Evolutionary conservation across 2,329 filamentous ascomycete genomes (phyloP).

Genomic region (Microdochium bolleyi): DNA sequence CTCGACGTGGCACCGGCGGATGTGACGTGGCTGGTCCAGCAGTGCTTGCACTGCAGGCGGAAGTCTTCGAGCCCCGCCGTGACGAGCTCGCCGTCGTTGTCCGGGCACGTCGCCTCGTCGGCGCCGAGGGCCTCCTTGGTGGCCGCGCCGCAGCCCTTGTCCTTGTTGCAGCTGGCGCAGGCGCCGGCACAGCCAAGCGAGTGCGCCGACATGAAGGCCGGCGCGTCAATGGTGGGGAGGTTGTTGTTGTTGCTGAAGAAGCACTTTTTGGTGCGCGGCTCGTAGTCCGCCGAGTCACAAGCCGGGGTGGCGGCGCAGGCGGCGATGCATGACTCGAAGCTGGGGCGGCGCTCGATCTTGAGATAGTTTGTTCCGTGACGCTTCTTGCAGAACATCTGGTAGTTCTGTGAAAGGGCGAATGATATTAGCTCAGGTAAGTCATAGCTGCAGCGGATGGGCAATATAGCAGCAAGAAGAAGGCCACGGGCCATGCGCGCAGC

Average conservation of each 20-base stretch:
- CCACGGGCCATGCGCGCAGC: too few relatives aligned
- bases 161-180: conserved; percentile 5
- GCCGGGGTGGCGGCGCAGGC: conserved; percentile 7
- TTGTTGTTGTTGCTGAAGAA: conserved; percentile 6
- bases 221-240: conserved; percentile 5
- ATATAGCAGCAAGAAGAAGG: too few relatives aligned
- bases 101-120: not conserved
- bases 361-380: conserved; percentile 7
- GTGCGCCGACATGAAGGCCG: conserved; percentile 8
- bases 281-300: conserved; percentile 9
- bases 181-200: conserved; percentile 7
- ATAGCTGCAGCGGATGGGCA: too few relatives aligned
- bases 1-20: too few relatives aligned
- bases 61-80: not conserved
- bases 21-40: too few relatives aligned
- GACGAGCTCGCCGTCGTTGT: not conserved
- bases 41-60: not conserved
- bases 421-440: too few relatives aligned
- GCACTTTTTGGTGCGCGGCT: conserved; percentile 6
- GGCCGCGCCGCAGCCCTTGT: not conserved
- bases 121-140: not conserved
- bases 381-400: conserved; percentile 6
- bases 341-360: conserved; percentile 1
- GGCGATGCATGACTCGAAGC: conserved; percentile 4
- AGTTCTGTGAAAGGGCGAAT: conserved; percentile 4